Base-by-base conservation (phyloP, 257 asterid genomes). In the Penstemon davidsonii region DNA sequence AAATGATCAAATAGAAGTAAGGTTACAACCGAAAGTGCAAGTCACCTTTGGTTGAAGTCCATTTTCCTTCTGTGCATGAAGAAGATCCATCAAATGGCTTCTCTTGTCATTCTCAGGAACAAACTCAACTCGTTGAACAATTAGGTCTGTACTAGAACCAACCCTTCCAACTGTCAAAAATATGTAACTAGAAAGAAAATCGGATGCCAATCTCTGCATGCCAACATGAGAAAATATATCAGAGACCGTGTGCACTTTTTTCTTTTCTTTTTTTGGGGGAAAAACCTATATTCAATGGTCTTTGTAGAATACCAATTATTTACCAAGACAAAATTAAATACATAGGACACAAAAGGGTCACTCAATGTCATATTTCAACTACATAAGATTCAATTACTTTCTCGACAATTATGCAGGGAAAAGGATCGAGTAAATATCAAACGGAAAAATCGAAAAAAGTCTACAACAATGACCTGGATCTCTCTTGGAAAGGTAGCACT, bases 401-500 rank as follows among this genome's bases (percentile, higher is more conserved):
- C 18, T 15, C 18, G 18, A 15, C 18, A 15, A 15, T 15, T 15
- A 15, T 15, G 18, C 18, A 15, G 18, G 18, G 18, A 15, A 15
- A 15, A 40, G 47, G 41, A 60, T 60, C 62, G 51, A 15, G 53
- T 36, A 19, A 70, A 44, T 25, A 47, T 52, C 51, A 70, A 39
- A 60, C 18, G 43, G 18, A 60, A 53, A 51, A 8, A 68, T 44
- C 62, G 56, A 45, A 51, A 58, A 61, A 41, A 64, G 54, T 51
- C 37, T 18, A 67, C 18, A 69, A 55, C 43, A 61, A 63, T 46
- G 18, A 91, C 97, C 97, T 91, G 97, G 51, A 91, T 91, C 83
- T 86, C 95, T 76, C 72, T 88, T 4, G 97, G 97, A 73, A 91
- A 91, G 69, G 97, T 91, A 56, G 97, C 97, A 72, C 97, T 91